A percentile compares a stretch with the other conserved stretches of the same genome.
These are phyloP conservation scores for Beta corolliflora DNA, from an alignment of 179 eudicot genomes.

Conservation along the genomic window DNA sequence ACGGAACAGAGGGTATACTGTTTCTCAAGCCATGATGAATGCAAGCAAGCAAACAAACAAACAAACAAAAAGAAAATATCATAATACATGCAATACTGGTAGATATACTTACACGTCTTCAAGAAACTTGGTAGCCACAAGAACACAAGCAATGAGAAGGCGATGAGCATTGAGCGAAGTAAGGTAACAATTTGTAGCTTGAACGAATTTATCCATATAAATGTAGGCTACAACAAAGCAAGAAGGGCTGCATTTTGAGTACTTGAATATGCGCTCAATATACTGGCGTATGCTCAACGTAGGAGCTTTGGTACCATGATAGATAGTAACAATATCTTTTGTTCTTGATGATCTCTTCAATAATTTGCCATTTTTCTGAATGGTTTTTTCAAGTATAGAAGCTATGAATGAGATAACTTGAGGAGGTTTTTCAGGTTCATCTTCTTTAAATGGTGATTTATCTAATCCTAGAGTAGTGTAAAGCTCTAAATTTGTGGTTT, in stretches of 20 bases:
- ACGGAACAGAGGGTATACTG: too few species aligned
- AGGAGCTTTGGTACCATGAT: slow-evolving; percentile 34
- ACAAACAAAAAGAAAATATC: too few species aligned
- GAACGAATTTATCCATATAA: slow-evolving; percentile 31
- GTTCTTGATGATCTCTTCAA: slow-evolving; percentile 26
- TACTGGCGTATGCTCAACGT: slow-evolving; percentile 28
- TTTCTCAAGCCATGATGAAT: too few species aligned
- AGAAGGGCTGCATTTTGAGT: slow-evolving; percentile 36
- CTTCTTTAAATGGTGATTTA: background rate
- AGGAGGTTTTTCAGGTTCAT: slow-evolving; percentile 25
- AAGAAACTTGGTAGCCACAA: slow-evolving; percentile 32
- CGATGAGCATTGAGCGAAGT: slow-evolving; percentile 35
- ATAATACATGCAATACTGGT: too few species aligned
- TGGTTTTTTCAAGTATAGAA: slow-evolving; percentile 24
- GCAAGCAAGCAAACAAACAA: too few species aligned
- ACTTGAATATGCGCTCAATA: slow-evolving; percentile 28
- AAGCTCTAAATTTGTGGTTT: slow-evolving; percentile 11
- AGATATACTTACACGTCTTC: slow-evolving; percentile 33
- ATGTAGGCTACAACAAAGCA: slow-evolving; percentile 38
- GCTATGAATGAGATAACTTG: slow-evolving; percentile 25
- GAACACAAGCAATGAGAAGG: slow-evolving; percentile 32
- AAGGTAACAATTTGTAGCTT: slow-evolving; percentile 11
- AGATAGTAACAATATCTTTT: slow-evolving; percentile 24
- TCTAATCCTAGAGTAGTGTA: slow-evolving; percentile 21
- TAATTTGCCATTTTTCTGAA: slow-evolving; percentile 28